Conservation (phyloP, 2,329 filamentous ascomycete genomes). For the Arthrinium phaeospermum region DNA sequence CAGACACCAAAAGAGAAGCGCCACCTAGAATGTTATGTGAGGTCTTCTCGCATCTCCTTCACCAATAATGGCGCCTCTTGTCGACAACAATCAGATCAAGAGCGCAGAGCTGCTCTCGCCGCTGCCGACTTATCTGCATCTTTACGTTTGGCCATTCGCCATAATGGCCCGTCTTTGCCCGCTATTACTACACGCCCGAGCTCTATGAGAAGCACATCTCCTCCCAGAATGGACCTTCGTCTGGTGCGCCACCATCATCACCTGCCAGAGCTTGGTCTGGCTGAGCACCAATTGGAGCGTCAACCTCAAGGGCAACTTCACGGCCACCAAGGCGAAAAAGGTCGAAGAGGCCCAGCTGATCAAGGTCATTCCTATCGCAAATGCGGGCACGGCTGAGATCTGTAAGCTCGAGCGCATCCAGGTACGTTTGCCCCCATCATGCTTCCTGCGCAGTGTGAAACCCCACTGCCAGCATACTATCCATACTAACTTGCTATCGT, state of each 20-base stretch:
- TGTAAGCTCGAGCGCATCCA: constrained; percentile 80
- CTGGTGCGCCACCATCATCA: constrained; percentile 87
- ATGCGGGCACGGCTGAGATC: constrained; percentile 89
- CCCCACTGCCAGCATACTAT: constrained; percentile 11
- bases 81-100: constrained; percentile 90
- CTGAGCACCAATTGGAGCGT: constrained; percentile 98
- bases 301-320: constrained; percentile 82
- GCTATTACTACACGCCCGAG: constrained; percentile 81
- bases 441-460: not conserved
- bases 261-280: constrained; percentile 87
- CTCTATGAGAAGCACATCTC: constrained; percentile 91
- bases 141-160: constrained; percentile 92
- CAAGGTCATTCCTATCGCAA: constrained; percentile 89
- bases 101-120: constrained; percentile 87
- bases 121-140: constrained; percentile 78
- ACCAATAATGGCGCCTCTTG: constrained; percentile 61
- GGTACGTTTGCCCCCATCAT: constrained; percentile 43
- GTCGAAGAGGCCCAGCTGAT: constrained; percentile 82
- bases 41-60: constrained; percentile 2
- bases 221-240: constrained; percentile 99
- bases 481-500: constrained; percentile 35
- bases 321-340: constrained; percentile 70
- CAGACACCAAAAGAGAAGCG: not conserved
- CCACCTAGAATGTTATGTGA: constrained; percentile 15
- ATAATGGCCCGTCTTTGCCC: constrained; percentile 92